phyloP scores from a whole-genome alignment of 1,284 basidiomycete species.

The Moniliella sp. region DNA sequence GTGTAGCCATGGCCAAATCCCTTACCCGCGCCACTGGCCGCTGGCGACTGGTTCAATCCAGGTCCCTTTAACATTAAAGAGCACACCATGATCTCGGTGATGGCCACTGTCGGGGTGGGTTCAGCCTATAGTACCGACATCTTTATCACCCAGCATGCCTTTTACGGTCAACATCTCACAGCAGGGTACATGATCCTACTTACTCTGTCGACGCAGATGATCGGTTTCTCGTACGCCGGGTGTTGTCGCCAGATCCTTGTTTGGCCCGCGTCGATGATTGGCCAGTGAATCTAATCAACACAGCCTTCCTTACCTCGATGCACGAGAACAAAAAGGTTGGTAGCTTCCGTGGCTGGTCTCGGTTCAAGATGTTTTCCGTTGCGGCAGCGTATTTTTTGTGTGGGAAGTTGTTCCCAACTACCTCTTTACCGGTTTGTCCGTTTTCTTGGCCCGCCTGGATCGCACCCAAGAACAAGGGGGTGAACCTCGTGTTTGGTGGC shows the following conservation, averaged over 20 bases:
- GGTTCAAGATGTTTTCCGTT: too few species aligned
- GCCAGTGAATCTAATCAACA: slow-evolving; percentile 18
- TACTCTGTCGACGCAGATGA: slow-evolving; percentile 36
- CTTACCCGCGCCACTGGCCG: slow-evolving; percentile 46
- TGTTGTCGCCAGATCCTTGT: slow-evolving; percentile 21
- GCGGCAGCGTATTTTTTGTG: slow-evolving; percentile 9
- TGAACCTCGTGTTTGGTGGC: slow-evolving; percentile 24
- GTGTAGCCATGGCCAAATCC: slow-evolving; percentile 21
- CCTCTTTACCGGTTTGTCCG: slow-evolving; percentile 16
- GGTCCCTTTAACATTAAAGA: slow-evolving; percentile 35
- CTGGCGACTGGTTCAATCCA: slow-evolving; percentile 37
- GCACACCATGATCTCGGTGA: slow-evolving; percentile 29
- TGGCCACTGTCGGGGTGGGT: slow-evolving; percentile 35
- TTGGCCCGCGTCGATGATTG: slow-evolving; percentile 28
- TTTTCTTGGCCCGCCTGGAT: slow-evolving; percentile 25
- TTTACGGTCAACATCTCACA: slow-evolving; percentile 5
- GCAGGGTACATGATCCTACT: slow-evolving; percentile 13
- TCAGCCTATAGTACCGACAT: slow-evolving; percentile 35
- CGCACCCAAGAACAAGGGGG: slow-evolving; percentile 16
- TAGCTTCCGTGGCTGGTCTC: slow-evolving; percentile 1
- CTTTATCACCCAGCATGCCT: slow-evolving; percentile 9
- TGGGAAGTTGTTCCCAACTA: slow-evolving; percentile 25
- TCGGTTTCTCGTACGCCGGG: slow-evolving; percentile 24
- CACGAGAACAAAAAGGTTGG: slow-evolving; percentile 4
- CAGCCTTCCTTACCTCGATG: slow-evolving; percentile 17